These are phyloP conservation scores for Exophiala mesophila DNA, from an alignment of 2,329 filamentous ascomycete genomes.

Conservation along the genomic window DNA sequence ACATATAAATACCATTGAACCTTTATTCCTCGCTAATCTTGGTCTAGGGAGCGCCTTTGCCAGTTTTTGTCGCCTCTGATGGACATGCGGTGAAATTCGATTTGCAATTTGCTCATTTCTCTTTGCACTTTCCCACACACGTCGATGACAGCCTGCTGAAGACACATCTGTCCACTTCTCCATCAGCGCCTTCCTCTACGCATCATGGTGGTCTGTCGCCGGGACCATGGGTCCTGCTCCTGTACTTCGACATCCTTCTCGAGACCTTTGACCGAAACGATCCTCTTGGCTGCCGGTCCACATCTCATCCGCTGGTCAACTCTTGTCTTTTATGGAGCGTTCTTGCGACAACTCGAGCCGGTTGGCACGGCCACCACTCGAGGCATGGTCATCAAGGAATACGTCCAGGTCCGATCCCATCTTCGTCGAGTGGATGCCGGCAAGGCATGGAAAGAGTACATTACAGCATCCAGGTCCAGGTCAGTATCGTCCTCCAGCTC, in stretches of 20 bases:
- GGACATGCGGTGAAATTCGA: no score
- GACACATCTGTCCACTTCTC: no score
- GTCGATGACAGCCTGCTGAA: no score
- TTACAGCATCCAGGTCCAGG: neutral
- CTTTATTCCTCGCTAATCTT: no score
- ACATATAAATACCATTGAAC: no score
- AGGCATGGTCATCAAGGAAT: neutral
- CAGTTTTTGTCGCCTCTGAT: no score
- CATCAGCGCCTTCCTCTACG: no score
- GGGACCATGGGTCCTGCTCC: neutral
- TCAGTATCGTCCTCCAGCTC: neutral
- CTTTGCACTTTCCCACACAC: no score
- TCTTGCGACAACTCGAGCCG: neutral
- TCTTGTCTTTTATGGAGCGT: slow-evolving; percentile 3
- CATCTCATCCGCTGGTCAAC: slow-evolving; percentile 3
- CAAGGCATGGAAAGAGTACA: slow-evolving; percentile 1
- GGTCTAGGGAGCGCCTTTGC: no score
- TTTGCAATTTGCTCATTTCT: no score
- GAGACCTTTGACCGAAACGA: neutral
- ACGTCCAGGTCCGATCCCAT: neutral
- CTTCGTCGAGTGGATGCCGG: slow-evolving; percentile 1
- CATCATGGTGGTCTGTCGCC: no score
- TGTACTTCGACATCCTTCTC: neutral
- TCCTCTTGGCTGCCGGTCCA: neutral
- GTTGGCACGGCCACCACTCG: neutral